Evolutionary conservation across 306 rosid species (phyloP).

Genomic region (Pterocarpus macrocarpus): DNA sequence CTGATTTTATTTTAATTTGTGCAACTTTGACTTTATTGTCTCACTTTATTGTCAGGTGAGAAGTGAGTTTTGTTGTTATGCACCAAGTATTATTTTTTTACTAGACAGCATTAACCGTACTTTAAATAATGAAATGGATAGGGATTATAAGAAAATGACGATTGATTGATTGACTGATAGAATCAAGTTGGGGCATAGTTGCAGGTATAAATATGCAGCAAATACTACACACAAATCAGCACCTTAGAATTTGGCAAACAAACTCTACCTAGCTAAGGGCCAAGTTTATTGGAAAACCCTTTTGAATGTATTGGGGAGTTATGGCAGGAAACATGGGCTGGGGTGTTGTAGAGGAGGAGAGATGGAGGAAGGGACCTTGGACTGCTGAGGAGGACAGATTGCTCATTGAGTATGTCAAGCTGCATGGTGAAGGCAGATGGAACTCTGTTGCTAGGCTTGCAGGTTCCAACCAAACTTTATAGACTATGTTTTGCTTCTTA

Average conservation of each 20-base stretch:
- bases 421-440: conserved; percentile 99
- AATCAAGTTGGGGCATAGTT: conserved; percentile 50
- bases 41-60: background rate
- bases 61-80: background rate
- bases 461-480: conserved; percentile 56
- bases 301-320: conserved; percentile 64
- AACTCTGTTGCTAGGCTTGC: conserved; percentile 91
- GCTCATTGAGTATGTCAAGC: conserved; percentile 82
- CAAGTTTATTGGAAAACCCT: conserved; percentile 8
- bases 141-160: conserved; percentile 64
- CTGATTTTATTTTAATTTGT: background rate
- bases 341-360: conserved; percentile 72
- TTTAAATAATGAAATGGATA: conserved; percentile 50
- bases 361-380: conserved; percentile 99
- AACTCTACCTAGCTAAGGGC: background rate
- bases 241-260: conserved; percentile 51
- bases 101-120: conserved; percentile 34
- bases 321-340: conserved; percentile 74
- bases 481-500: background rate
- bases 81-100: background rate
- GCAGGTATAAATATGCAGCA: conserved; percentile 72
- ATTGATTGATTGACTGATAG: conserved; percentile 50
- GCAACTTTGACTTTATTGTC: background rate
- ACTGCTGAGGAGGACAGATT: conserved; percentile 90
- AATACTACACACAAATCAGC: conserved; percentile 44